Evolutionary conservation across 495 filamentous ascomycete genomes (phyloP), one percentile per base, ranked within the genome.

Genomic region (Letharia lupina): DNA sequence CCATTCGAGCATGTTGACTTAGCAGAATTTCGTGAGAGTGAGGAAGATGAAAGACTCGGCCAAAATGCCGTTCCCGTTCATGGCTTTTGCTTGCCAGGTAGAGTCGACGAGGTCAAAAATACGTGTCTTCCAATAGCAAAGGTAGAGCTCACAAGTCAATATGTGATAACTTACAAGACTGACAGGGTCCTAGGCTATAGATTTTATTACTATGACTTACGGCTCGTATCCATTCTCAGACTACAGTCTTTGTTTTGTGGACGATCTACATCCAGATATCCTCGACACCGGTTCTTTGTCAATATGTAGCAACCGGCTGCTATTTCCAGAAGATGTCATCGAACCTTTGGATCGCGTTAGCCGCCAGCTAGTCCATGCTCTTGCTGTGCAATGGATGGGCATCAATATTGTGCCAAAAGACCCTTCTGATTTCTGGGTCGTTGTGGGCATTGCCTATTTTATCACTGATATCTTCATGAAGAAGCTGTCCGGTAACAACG

Each of bases 1-100:
- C 94, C 95, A 18, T 99, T 99, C 73, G 91, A 97, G 73, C 87
- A 91, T 70, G 84, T 96, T 60, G 91, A 97, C 71, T 78, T 99
- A 12, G 87, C 90, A 11, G 89, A 94, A 69, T 96, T 90, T 71
- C 87, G 95, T 23, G 91, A 91, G 62, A 89, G 89, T 65, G 90
- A 93, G 63, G 90, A 94, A 62, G 95, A 97, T 69, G 92, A 93
- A 70, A 89, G 90, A 69, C 84, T 98, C 61, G 90, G 90, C 10
- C 82, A 84, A 52, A 91, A 91, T 70, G 91, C 91, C 5, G 83
- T 94, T 63, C 90, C 89, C 60, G 81, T 98, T 5, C 84, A 96
- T 70, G 94, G 87, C 0, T 98, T 91, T 75, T 97, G 92, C 74
- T 83, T 99, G 8, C 94, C 94, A 5, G 87, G 89, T 2, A 84